These are phyloP conservation scores for Penicillium coffeae DNA, from an alignment of 495 filamentous ascomycete genomes.

Conservation along the genomic window DNA sequence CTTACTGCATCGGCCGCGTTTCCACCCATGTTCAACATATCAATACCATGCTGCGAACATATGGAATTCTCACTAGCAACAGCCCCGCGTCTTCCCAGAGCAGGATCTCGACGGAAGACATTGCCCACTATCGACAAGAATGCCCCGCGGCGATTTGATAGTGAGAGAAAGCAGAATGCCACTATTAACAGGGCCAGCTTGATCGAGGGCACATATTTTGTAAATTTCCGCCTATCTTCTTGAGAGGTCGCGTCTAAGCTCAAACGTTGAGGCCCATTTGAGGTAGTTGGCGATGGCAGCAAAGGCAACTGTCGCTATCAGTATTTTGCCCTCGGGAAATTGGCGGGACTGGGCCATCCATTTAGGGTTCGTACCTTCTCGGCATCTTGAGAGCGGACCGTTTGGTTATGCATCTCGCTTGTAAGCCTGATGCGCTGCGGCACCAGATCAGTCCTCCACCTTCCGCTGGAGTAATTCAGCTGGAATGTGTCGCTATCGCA, in stretches of 20 bases:
- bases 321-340: background rate
- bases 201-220: constrained; percentile 13
- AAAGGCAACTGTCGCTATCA: background rate
- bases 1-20: constrained; percentile 71
- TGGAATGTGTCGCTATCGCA: too few relatives aligned
- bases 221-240: background rate
- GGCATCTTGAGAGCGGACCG: constrained; percentile 24
- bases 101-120: constrained; percentile 24
- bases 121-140: too few relatives aligned
- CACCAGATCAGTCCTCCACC: background rate
- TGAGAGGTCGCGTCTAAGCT: background rate
- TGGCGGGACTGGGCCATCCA: background rate
- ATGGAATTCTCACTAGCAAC: constrained; percentile 74
- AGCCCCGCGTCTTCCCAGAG: constrained; percentile 55
- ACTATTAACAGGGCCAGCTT: constrained; percentile 18
- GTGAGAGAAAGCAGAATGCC: constrained; percentile 19
- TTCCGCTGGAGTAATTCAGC: too few relatives aligned
- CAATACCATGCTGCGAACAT: constrained; percentile 72
- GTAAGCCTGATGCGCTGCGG: background rate
- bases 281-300: background rate
- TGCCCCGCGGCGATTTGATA: constrained; percentile 16
- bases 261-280: background rate
- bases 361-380: constrained; percentile 29
- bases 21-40: constrained; percentile 64
- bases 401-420: background rate